Evolutionary conservation across 164 flowering plant species (phyloP), one percentile per base, ranked within the genome.

Genomic region (Chimonanthus praecox): DNA sequence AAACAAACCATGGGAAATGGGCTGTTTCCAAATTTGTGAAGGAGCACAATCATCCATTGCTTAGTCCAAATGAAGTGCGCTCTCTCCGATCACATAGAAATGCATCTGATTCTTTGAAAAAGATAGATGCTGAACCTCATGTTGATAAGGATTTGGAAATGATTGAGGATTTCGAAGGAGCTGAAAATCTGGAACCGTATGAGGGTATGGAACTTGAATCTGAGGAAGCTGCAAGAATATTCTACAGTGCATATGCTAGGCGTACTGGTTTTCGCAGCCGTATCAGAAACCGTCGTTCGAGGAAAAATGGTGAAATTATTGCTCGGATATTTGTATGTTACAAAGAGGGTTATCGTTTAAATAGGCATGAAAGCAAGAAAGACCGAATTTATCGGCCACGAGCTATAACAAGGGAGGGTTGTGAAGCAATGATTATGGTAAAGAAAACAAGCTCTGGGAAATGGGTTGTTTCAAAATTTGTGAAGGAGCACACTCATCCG

Each of bases 391-490:
- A 46, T 18, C 62, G 21, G 44, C 70, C 69, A 20, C 65, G 68
- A 7, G 71, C 73, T 5, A 66, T 58, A 15, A 78, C 80, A 3
- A 73, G 80, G 71, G 77, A 69, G 16, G 80, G 77, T 4, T 73
- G 80, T 61, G 74, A 78, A 50, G 80, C 80, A 47, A 60, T 65
- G 69, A 21, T 78, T n/a, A 58, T 60, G 2, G 76, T 73, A 18
- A 77, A 71, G 71, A 78, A 66, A 60, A 62, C 50, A 10, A 44
- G 67, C 65, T 47, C 73, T 33, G 80, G 71, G 62, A 70, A 48
- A 58, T 78, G 80, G 80, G 74, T 73, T 61, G 61, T 78, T 43
- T 51, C 65, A 47, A 74, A 67, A 43, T 74, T 78, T 61, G 72
- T 67, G 43, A 71, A 71, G 65, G 74, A 74, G 33, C 77, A 78